phyloP scores from a whole-genome alignment of 1,284 basidiomycete species.

The Austropuccinia psidii region DNA sequence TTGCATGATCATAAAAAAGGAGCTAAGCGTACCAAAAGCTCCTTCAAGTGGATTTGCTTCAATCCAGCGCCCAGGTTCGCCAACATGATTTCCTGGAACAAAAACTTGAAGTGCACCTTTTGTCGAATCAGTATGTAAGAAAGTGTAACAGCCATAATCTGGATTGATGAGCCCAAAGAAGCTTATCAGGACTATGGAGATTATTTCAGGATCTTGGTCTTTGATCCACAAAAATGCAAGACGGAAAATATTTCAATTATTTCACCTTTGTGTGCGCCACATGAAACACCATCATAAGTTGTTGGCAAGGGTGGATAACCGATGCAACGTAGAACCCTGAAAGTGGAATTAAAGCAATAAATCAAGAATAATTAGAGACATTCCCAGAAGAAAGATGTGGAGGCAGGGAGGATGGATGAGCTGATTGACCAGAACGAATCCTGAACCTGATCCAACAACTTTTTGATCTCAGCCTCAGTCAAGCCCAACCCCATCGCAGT shows the following conservation, averaged over 20 bases:
- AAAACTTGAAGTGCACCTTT: slow-evolving; percentile 72
- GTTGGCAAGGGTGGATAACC: slow-evolving; percentile 75
- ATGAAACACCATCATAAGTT: slow-evolving; percentile 67
- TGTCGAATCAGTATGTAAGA: slow-evolving; percentile 70
- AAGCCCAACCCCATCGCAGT: slow-evolving; percentile 72
- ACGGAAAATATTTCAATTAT: background rate
- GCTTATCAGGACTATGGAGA: slow-evolving; percentile 28
- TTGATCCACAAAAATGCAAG: slow-evolving; percentile 16
- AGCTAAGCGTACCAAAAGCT: slow-evolving; percentile 62
- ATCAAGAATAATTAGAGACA: slow-evolving; percentile 54
- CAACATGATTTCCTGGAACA: slow-evolving; percentile 51
- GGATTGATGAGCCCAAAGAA: slow-evolving; percentile 66
- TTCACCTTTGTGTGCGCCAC: slow-evolving; percentile 68
- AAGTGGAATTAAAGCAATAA: slow-evolving; percentile 12
- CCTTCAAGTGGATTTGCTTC: slow-evolving; percentile 58
- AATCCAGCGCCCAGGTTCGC: slow-evolving; percentile 45
- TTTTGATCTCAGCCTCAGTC: slow-evolving; percentile 61
- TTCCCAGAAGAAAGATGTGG: background rate
- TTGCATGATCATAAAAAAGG: background rate
- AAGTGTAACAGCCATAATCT: slow-evolving; percentile 68
- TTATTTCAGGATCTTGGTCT: background rate
- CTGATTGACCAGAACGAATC: slow-evolving; percentile 76
- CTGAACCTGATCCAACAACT: slow-evolving; percentile 60
- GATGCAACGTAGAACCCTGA: slow-evolving; percentile 43
- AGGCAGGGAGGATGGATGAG: background rate